Evolutionary conservation across 164 flowering plant species (phyloP).

Genomic region (Euptelea pleiosperma): DNA sequence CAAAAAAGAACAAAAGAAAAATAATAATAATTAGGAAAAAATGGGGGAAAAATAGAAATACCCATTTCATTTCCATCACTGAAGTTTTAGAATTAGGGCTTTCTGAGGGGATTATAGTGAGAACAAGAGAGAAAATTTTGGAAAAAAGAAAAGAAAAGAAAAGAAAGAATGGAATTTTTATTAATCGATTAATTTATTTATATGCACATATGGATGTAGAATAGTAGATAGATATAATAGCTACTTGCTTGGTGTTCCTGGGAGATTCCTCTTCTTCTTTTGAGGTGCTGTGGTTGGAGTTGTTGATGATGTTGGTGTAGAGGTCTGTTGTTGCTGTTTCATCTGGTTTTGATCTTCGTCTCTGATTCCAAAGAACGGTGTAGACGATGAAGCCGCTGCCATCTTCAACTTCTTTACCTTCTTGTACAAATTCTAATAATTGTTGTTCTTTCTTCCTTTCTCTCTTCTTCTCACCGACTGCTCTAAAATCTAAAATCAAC

Average conservation of each 20-base stretch:
- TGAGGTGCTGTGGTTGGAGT: conserved; percentile 38
- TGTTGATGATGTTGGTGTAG: conserved; percentile 39
- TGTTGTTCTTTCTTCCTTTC: background rate
- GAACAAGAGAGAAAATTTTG: background rate
- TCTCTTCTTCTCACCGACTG: conserved; percentile 11
- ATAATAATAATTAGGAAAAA: background rate
- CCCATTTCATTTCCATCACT: conserved; percentile 13
- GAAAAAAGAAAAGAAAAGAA: background rate
- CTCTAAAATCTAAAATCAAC: conserved; percentile 3
- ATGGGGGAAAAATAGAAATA: background rate
- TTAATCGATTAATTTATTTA: background rate
- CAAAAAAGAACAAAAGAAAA: conserved; percentile 4
- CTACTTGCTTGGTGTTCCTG: conserved; percentile 84
- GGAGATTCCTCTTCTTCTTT: conserved; percentile 72
- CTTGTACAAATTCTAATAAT: no score
- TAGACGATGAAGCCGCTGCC: conserved; percentile 45
- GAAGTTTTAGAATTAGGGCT: conserved; percentile 17
- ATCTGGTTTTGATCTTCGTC: conserved; percentile 50
- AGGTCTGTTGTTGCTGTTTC: conserved; percentile 34
- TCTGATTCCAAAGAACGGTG: conserved; percentile 38
- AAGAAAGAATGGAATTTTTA: background rate
- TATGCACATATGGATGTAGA: conserved; percentile 9
- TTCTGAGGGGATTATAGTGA: conserved; percentile 2
- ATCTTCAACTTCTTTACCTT: conserved; percentile 18
- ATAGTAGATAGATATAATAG: conserved; percentile 9